Evolutionary conservation across 495 filamentous ascomycete species (phyloP), one percentile per base, ranked within the genome.

Genomic region (Ramalina peruviana): DNA sequence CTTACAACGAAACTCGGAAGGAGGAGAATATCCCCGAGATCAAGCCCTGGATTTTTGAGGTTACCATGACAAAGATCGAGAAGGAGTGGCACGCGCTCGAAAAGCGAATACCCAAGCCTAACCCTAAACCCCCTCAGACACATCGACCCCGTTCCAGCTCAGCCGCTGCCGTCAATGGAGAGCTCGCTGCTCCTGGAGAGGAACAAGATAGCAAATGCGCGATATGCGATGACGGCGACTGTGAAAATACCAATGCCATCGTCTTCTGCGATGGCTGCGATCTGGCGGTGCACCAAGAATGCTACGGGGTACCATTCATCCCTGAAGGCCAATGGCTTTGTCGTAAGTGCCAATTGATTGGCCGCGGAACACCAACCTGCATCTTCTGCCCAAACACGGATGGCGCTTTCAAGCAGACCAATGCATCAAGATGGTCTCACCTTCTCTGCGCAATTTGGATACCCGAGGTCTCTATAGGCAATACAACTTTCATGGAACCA

Each of bases 211-310:
- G 80, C 62, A 97, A 96, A 63, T 99, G 92, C 59, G 90, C 85
- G 27, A 93, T 99, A 43, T 99, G 92, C 56, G 92, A 97, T 61
- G 92, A 97, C 61, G 93, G 92, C 26, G 92, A 99, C 59, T 97
- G 93, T 58, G 92, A 97, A 67, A 99, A 97, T 62, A 88, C 89
- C n/a, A 99, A 99, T 64, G 93, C 92, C 6, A 99, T 99, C 59
- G 93, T 99, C 20, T 99, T 98, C 66, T 99, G 92, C 58, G 92
- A 99, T 61, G 93, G 92, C 9, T 97, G 92, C 65, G 92, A 99
- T 67, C 71, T 97, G 20, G 92, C 92, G 5, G 92, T 99, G 37
- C 92, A 99, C 64, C 92, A 99, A 61, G 92, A 99, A 65, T 99
- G 93, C 66, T 99, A 98, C 68, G 92, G 92, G 54, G 92, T 99